Percentiles rank a stretch among this genome's conserved stretches.
These are phyloP conservation scores for Chrysosporium queenslandicum DNA, from an alignment of 2,329 filamentous ascomycete genomes.

Conservation along the genomic window DNA sequence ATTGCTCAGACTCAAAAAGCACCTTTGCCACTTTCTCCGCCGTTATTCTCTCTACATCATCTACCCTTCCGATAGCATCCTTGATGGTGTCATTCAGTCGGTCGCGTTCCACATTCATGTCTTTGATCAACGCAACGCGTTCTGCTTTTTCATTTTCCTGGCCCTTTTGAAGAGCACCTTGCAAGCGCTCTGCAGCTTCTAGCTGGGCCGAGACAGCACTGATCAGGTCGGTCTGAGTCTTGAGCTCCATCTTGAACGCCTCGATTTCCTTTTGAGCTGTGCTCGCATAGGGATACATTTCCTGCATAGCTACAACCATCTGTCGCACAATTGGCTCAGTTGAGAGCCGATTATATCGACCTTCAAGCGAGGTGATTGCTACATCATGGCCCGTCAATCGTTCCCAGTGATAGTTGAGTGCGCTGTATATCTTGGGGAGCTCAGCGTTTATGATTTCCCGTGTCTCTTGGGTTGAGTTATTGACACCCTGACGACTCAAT, in stretches of 20 bases:
- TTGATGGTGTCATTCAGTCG: constrained; percentile 15
- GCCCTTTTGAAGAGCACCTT: neutral
- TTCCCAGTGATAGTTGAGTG: neutral
- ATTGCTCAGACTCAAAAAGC: neutral
- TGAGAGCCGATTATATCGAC: constrained; percentile 43
- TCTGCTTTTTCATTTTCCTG: neutral
- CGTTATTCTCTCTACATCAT: constrained; percentile 5
- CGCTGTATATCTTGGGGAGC: neutral
- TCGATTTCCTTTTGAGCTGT: constrained; percentile 20
- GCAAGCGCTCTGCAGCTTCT: neutral
- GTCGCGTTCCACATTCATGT: constrained; percentile 15
- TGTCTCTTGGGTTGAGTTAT: no score
- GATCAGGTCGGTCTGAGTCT: neutral
- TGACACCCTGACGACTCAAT: no score
- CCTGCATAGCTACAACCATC: constrained; percentile 28
- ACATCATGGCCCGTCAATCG: constrained; percentile 1
- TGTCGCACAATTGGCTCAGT: constrained; percentile 30
- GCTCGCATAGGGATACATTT: constrained; percentile 29
- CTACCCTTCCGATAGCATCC: neutral
- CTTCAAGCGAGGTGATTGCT: constrained; percentile 30
- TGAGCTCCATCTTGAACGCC: constrained; percentile 14
- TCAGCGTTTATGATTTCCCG: neutral
- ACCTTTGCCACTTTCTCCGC: neutral
- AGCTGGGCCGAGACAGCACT: neutral
- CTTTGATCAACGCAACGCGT: constrained; percentile 9